A percentile compares a stretch with the other conserved stretches of the same genome.
phyloP scores from a whole-genome alignment of 1,284 basidiomycete species.

The Stereum hirsutum region DNA sequence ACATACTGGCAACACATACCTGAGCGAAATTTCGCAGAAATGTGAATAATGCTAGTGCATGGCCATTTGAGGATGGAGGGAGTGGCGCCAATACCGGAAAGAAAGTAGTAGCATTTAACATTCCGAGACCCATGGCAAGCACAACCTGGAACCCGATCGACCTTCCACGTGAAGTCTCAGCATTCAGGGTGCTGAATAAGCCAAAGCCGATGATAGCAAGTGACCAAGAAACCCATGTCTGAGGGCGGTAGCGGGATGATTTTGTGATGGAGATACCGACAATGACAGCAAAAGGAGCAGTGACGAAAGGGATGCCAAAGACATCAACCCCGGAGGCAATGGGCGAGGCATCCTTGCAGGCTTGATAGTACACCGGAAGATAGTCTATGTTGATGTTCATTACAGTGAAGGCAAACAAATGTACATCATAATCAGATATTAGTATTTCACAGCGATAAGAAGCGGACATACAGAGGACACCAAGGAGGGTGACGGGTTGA shows the following conservation, averaged over 20 bases:
- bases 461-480: conserved; percentile 6
- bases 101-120: not conserved
- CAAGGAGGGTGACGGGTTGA: not conserved
- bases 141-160: conserved; percentile 9
- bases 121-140: conserved; percentile 9
- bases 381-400: conserved; percentile 18
- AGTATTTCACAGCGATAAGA: no score
- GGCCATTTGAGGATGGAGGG: conserved; percentile 6
- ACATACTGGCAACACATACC: not conserved
- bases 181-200: conserved; percentile 19
- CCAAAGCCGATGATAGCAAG: conserved; percentile 15
- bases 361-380: conserved; percentile 32
- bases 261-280: conserved; percentile 20
- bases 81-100: not conserved
- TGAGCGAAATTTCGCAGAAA: conserved; percentile 17
- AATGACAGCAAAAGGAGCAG: conserved; percentile 18
- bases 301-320: conserved; percentile 23
- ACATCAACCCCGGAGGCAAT: conserved; percentile 29
- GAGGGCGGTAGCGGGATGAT: conserved; percentile 18
- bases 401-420: no score
- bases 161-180: conserved; percentile 15
- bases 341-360: conserved; percentile 27
- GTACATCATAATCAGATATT: no score
- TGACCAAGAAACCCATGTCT: conserved; percentile 22
- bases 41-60: conserved; percentile 15